Conservation (phyloP, 306 rosid genomes). For the Citrullus mucosospermus region DNA sequence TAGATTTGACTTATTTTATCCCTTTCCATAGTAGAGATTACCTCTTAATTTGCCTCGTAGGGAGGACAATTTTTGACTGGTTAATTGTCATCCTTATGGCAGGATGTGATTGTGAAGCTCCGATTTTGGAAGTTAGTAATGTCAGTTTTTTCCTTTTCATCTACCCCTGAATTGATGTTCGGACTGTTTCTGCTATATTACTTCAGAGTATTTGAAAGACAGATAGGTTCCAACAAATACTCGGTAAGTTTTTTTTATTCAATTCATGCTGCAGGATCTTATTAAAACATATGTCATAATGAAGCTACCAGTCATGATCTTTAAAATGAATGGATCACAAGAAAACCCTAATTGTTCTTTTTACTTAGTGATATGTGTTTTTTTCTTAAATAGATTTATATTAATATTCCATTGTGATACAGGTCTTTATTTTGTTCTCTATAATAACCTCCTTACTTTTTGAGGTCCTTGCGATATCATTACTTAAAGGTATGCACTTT, state of each 20-base stretch:
- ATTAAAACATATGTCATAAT: background rate
- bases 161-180: slow-evolving; percentile 91
- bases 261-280: background rate
- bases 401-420: slow-evolving; percentile 21
- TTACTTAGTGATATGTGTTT: background rate
- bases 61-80: background rate
- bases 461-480: slow-evolving; percentile 51
- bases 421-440: slow-evolving; percentile 81
- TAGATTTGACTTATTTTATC: background rate
- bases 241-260: slow-evolving; percentile 34
- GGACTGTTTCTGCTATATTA: slow-evolving; percentile 86
- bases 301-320: background rate
- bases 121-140: slow-evolving; percentile 70
- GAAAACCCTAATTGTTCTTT: background rate
- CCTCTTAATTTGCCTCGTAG: background rate
- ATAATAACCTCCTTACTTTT: slow-evolving; percentile 42
- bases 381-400: background rate
- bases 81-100: slow-evolving; percentile 18
- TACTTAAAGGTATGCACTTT: slow-evolving; percentile 55
- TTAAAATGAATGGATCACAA: background rate
- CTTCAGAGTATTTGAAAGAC: slow-evolving; percentile 98
- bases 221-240: slow-evolving; percentile 89
- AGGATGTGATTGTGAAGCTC: slow-evolving; percentile 80
- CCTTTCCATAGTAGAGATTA: background rate
- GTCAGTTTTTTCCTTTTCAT: slow-evolving; percentile 69